Evolutionary conservation across 495 filamentous ascomycete species (phyloP).

Genomic region (Polyplosphaeria fusca): DNA sequence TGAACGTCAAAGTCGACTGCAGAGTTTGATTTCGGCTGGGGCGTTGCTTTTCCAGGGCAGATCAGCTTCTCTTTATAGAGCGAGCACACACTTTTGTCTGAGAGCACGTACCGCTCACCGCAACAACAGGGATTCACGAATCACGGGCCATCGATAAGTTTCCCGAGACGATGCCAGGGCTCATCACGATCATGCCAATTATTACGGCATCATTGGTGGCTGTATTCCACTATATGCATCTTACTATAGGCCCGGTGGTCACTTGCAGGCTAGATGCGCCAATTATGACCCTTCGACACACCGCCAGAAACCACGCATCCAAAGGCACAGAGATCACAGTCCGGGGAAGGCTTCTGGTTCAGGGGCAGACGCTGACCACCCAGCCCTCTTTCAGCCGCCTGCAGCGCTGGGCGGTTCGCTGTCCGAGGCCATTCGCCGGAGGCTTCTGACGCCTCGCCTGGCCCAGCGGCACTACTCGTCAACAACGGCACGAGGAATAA

Average conservation of each 20-base stretch:
- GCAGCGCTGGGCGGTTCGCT: constrained; percentile 4
- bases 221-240: constrained; percentile 16
- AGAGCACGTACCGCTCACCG: constrained; percentile 23
- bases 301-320: constrained; percentile 24
- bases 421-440: too few species aligned
- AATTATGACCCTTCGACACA: constrained; percentile 23
- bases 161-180: constrained; percentile 10
- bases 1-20: not conserved
- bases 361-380: constrained; percentile 27
- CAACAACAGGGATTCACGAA: constrained; percentile 20
- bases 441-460: too few species aligned
- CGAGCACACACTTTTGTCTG: not conserved
- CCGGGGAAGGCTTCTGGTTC: constrained; percentile 20
- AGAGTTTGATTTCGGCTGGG: constrained; percentile 1
- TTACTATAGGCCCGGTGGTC: constrained; percentile 26
- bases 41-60: not conserved
- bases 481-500: too few species aligned
- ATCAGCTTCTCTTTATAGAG: constrained; percentile 13
- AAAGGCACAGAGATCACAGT: constrained; percentile 3
- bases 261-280: constrained; percentile 20
- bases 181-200: constrained; percentile 15
- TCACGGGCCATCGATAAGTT: constrained; percentile 17
- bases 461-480: too few species aligned
- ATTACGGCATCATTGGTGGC: constrained; percentile 13
- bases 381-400: constrained; percentile 6